A percentile compares a stretch with the other conserved stretches of the same genome.
These are phyloP conservation scores for Ophiostoma pallidulum DNA, from an alignment of 2,329 filamentous ascomycete genomes.

Conservation along the genomic window DNA sequence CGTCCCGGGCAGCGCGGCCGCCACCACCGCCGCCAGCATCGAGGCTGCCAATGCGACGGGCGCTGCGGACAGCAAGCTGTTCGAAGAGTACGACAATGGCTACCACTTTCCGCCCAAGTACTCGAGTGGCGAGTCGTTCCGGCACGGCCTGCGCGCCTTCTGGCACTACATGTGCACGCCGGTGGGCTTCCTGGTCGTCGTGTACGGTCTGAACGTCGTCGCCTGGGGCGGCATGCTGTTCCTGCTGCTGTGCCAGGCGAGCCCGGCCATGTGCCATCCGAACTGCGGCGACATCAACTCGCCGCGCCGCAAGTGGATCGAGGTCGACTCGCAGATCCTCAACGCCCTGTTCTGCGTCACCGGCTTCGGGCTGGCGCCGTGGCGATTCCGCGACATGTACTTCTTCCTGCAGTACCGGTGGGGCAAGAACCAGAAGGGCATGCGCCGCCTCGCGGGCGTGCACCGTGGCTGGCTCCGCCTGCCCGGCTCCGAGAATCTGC, in stretches of 20 bases:
- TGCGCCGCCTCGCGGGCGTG: constrained; percentile 63
- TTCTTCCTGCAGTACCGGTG: constrained; percentile 59
- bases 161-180: constrained; percentile 68
- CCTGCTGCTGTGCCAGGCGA: constrained; percentile 66
- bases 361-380: constrained; percentile 74
- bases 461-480: constrained; percentile 70
- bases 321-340: constrained; percentile 73
- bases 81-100: constrained; percentile 46
- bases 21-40: not conserved
- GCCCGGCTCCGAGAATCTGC: constrained; percentile 52
- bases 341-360: constrained; percentile 82
- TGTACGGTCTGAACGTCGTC: constrained; percentile 75
- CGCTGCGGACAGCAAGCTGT: not conserved
- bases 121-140: constrained; percentile 48
- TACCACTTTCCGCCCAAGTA: constrained; percentile 57
- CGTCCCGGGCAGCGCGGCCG: not conserved
- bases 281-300: constrained; percentile 64
- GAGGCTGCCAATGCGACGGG: not conserved
- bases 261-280: constrained; percentile 62
- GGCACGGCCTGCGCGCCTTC: constrained; percentile 50
- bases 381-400: constrained; percentile 74
- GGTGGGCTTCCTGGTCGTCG: constrained; percentile 63
- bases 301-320: constrained; percentile 73
- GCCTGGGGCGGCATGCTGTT: constrained; percentile 92
- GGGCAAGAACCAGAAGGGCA: constrained; percentile 39